Base-by-base conservation (phyloP, 1,284 basidiomycete species). In the Sparassis latifolia region DNA sequence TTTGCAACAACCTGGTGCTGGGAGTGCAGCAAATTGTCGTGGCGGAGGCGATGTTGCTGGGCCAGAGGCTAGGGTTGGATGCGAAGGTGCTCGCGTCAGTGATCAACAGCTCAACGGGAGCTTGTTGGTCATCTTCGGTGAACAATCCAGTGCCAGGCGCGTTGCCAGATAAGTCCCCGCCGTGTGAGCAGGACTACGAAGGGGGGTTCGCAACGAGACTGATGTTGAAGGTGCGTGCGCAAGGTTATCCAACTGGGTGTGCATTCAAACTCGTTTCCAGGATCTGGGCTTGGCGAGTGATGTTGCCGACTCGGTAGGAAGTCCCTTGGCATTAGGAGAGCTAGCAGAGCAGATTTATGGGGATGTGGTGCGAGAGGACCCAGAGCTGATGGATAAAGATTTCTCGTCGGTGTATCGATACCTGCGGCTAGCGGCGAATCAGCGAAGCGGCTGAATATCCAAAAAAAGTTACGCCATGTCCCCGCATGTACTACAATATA, bases 61-160 rank as follows among this genome's bases (percentile, higher is more conserved):
- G 91, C 5, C 76, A 83, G 65, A 82, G 77, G 53, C 69, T 94
- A 27, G 92, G 91, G 2, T 69, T 94, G 48, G 77, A 89, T 47
- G 79, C 90, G 12, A 75, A 78, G 6, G 72, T 92, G 32, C 74
- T 94, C 32, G 86, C 90, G 2, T 77, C 80, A 3, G 89, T 94
- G 3, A 83, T 94, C 58, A 91, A 92, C 63, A 89, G 79, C 62
- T 89, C 87, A 48, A 92, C 90, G 0, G 88, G 90, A 10, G 72
- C 74, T 28, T 93, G 90, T 65, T 95, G 92, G 91, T 75, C 90
- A 5, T 83, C 82, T 43, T 84, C 86, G 20, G 80, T 87, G 47
- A 96, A 96, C 71, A 95, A 95, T 62, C 92, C 93, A 2, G 90
- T 91, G 33, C 88, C 85, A 6, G 77, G 75, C 10, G 84, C 91